phyloP scores from a whole-genome alignment of 2,329 filamentous ascomycete species.

The Eutypa lata region DNA sequence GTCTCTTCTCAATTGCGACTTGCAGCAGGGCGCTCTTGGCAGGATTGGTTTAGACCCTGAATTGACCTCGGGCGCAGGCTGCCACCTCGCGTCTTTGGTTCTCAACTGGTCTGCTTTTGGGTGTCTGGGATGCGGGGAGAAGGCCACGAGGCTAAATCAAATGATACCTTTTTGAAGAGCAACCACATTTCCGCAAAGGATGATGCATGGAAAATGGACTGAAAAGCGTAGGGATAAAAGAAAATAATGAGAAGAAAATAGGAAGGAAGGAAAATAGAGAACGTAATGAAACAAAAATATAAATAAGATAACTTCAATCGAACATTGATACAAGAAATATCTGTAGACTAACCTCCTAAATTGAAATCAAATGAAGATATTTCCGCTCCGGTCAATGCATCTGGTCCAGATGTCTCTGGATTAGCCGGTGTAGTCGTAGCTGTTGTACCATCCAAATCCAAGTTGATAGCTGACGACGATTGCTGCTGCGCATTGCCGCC shows the following conservation, averaged over 20 bases:
- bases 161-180: neutral
- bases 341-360: constrained; percentile 23
- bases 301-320: constrained; percentile 5
- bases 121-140: neutral
- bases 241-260: neutral
- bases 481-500: constrained; percentile 12
- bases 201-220: too few relatives aligned
- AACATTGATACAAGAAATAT: constrained; percentile 1
- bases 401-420: constrained; percentile 5
- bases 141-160: neutral
- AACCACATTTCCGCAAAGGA: too few relatives aligned
- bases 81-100: neutral
- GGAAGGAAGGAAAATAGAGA: neutral
- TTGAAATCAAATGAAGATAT: constrained; percentile 27
- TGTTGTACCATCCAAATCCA: constrained; percentile 20
- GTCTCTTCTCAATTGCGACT: neutral
- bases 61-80: neutral
- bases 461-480: constrained; percentile 2
- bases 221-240: too few relatives aligned
- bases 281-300: neutral
- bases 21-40: neutral
- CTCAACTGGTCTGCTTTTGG: too few relatives aligned
- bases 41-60: neutral
- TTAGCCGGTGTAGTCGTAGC: constrained; percentile 17
- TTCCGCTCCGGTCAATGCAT: constrained; percentile 12